Evolutionary conservation across 176 grass and related monocot genomes (phyloP).

Genomic region (Oryza brachyantha): DNA sequence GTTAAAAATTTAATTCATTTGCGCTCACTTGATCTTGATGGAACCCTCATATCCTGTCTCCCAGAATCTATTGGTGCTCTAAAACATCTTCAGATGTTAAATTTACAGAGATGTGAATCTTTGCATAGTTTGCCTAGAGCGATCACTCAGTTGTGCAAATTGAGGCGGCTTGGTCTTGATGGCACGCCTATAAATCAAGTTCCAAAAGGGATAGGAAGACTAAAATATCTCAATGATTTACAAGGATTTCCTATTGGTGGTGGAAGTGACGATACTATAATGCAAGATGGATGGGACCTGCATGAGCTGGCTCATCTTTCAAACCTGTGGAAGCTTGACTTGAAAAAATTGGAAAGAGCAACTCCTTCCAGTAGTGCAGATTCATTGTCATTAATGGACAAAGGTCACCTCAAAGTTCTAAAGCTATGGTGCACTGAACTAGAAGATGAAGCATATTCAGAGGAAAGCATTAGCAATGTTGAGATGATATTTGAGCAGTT

Average conservation of each 20-base stretch:
- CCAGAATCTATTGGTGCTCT: background rate
- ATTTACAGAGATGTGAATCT: background rate
- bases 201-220: background rate
- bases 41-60: background rate
- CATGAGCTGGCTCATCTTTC: constrained; percentile 14
- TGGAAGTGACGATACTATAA: background rate
- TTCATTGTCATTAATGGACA: constrained; percentile 9
- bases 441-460: background rate
- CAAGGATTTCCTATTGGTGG: background rate
- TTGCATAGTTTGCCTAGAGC: background rate
- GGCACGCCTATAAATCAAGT: background rate
- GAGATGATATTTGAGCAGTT: constrained; percentile 28
- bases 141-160: background rate
- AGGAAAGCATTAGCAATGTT: constrained; percentile 2
- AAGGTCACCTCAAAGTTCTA: background rate
- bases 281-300: constrained; percentile 21
- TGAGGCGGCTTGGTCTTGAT: background rate
- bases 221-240: background rate
- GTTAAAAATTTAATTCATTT: background rate
- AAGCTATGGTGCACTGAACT: background rate
- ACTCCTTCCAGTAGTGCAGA: background rate
- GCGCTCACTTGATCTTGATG: background rate
- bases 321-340: background rate
- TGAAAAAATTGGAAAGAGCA: constrained; percentile 23
- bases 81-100: background rate